Evolutionary conservation across 352 stramenopile genomes (phyloP), one percentile per base, ranked within the genome.

Genomic region (Phytophthora constricta): DNA sequence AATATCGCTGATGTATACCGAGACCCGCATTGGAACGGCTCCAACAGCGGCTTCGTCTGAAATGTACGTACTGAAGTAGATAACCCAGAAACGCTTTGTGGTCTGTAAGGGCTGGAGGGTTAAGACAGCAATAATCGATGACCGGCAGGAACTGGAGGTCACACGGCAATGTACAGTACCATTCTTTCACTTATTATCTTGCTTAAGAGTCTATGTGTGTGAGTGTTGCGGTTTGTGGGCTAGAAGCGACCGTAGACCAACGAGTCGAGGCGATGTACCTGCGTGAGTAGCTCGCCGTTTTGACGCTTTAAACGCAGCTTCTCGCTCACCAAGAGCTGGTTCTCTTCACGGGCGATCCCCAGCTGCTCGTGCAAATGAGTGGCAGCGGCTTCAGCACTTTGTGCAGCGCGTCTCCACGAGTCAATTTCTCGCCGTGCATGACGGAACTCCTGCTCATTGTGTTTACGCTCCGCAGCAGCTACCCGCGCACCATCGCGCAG

Each of bases 221-320:
- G 41, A 7, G 19, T 17, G n/a, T 47, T 49, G n/a, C 47, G 33
- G 31, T 51, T 4, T 55, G 11, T 58, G 33, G 41, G n/a, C 47
- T 76, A 91, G 70, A 94, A 92, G 2, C 84, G 82, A 1, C 84
- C 84, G 58, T 93, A 92, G 41, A 93, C 83, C 23, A 93, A 74
- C 16, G 82, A 86, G 54, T 93, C 84, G 34, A 92, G 78, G 4
- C 86, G 83, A 65, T 90, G 82, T 9, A 95, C 84, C 19, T 93
- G 84, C 4, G 82, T 78, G 4, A 86, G 58, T 4, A 95, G 65
- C 63, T 94, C 84, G 50, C 77, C 79, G 73, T 94, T 94, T 47
- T 91, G 84, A 13, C 80, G 77, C 65, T 89, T 80, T 26, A 95
- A 76, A 0, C 86, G 75, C 39, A 78, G 46, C 25, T 74, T 76